These are phyloP conservation scores for Neurospora tetrasperma DNA, from an alignment of 495 filamentous ascomycete genomes.

Conservation along the genomic window DNA sequence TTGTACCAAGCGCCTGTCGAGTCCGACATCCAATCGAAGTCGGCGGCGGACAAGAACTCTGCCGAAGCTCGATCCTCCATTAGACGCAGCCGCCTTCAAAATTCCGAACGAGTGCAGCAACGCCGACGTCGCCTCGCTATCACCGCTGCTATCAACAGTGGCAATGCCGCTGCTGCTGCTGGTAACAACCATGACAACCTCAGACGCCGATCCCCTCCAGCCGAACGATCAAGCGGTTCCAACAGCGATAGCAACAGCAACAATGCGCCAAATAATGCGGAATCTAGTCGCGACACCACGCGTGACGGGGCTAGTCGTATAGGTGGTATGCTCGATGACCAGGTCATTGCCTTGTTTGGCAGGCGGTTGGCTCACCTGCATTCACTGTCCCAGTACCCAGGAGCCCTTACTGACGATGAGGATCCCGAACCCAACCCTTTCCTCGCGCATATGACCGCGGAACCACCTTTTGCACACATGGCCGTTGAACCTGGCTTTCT, in stretches of 20 bases:
- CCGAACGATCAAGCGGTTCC: neutral
- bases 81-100: conserved; percentile 34
- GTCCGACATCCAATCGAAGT: conserved; percentile 45
- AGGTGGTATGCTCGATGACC: conserved; percentile 15
- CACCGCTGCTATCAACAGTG: conserved; percentile 15
- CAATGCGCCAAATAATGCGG: neutral
- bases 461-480: conserved; percentile 1
- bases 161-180: neutral
- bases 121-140: conserved; percentile 16
- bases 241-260: conserved; percentile 6
- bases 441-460: neutral
- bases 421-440: conserved; percentile 1
- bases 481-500: conserved; percentile 14
- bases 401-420: conserved; percentile 5
- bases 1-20: conserved; percentile 46
- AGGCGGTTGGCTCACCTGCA: conserved; percentile 21
- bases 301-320: conserved; percentile 12
- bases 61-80: conserved; percentile 63
- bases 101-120: conserved; percentile 30
- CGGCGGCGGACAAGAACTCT: conserved; percentile 36
- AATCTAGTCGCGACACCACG: conserved; percentile 7
- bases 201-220: conserved; percentile 1
- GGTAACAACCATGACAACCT: neutral
- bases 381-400: conserved; percentile 11
- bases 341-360: conserved; percentile 19